A percentile compares a stretch with the other conserved stretches of the same genome.
These are phyloP conservation scores for Grifola frondosa DNA, from an alignment of 1,284 basidiomycete species.

Conservation along the genomic window DNA sequence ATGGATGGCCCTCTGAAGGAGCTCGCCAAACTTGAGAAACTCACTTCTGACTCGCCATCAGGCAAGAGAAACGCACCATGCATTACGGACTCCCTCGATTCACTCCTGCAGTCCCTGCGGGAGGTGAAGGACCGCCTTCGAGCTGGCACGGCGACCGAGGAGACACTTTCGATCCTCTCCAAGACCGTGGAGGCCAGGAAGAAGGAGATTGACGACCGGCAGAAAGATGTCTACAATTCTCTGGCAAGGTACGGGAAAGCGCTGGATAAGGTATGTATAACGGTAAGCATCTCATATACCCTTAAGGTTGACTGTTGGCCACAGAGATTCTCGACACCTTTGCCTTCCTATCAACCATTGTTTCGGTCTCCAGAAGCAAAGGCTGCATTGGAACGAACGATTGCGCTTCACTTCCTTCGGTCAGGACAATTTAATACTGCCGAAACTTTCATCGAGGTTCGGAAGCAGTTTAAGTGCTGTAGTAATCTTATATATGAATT, in stretches of 20 bases:
- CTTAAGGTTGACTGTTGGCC: conserved; percentile 8
- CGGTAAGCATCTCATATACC: conserved; percentile 7
- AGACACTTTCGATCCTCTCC: conserved; percentile 53
- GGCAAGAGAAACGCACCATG: conserved; percentile 56
- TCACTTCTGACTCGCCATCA: conserved; percentile 42
- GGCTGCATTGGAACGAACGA: conserved; percentile 67
- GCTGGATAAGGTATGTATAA: conserved; percentile 75
- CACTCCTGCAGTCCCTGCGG: conserved; percentile 61
- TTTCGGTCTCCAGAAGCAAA: conserved; percentile 64
- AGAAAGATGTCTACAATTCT: conserved; percentile 84
- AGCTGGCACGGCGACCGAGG: conserved; percentile 52
- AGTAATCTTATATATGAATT: neutral
- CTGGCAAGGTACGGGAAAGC: conserved; percentile 79
- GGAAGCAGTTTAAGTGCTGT: conserved; percentile 49
- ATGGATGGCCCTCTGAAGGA: conserved; percentile 79
- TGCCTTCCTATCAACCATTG: conserved; percentile 69
- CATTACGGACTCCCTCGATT: conserved; percentile 65
- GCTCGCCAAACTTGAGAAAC: conserved; percentile 67
- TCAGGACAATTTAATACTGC: conserved; percentile 79
- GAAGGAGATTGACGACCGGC: conserved; percentile 83
- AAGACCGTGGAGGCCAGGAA: conserved; percentile 67
- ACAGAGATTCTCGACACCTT: conserved; percentile 68
- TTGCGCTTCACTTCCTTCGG: conserved; percentile 76
- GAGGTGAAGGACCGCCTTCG: conserved; percentile 57
- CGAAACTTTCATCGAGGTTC: conserved; percentile 72